These are phyloP conservation scores for Nicotiana attenuata DNA, from an alignment of 257 asterid genomes.

Conservation along the genomic window DNA sequence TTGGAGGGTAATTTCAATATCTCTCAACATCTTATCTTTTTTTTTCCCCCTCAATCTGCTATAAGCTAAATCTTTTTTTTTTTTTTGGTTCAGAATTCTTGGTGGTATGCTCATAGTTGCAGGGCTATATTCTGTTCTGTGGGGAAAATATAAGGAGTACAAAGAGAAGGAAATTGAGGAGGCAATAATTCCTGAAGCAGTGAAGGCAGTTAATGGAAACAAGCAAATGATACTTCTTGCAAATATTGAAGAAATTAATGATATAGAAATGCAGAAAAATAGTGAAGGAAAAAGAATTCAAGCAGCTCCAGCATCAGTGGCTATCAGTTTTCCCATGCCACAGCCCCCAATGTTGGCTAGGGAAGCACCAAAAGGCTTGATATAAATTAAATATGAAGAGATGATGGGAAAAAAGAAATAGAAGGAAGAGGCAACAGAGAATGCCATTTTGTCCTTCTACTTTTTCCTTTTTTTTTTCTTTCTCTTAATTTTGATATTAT, in stretches of 20 bases:
- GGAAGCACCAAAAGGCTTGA: constrained; percentile 46
- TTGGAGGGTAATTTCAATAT: constrained; percentile 62
- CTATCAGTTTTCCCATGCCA: constrained; percentile 44
- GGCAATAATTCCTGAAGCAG: constrained; percentile 29
- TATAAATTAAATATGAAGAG: background rate
- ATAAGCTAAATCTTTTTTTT: background rate
- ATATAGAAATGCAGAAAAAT: constrained; percentile 20
- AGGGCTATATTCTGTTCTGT: constrained; percentile 48
- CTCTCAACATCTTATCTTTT: background rate
- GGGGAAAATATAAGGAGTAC: constrained; percentile 60
- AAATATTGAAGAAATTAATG: constrained; percentile 59
- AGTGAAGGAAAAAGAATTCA: background rate
- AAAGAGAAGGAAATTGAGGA: constrained; percentile 36
- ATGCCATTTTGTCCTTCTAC: no score
- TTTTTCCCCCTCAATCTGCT: background rate
- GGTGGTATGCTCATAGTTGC: constrained; percentile 50
- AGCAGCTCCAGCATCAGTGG: constrained; percentile 31
- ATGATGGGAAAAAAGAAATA: background rate
- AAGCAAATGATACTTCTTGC: constrained; percentile 2
- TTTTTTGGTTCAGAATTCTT: constrained; percentile 23
- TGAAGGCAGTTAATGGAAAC: constrained; percentile 27
- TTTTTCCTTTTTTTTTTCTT: no score
- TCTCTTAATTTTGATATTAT: background rate
- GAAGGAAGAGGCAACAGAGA: constrained; percentile 10
- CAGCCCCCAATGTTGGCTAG: constrained; percentile 54